phyloP scores from a whole-genome alignment of 345 rosid genomes.

The Hypericum perforatum region DNA sequence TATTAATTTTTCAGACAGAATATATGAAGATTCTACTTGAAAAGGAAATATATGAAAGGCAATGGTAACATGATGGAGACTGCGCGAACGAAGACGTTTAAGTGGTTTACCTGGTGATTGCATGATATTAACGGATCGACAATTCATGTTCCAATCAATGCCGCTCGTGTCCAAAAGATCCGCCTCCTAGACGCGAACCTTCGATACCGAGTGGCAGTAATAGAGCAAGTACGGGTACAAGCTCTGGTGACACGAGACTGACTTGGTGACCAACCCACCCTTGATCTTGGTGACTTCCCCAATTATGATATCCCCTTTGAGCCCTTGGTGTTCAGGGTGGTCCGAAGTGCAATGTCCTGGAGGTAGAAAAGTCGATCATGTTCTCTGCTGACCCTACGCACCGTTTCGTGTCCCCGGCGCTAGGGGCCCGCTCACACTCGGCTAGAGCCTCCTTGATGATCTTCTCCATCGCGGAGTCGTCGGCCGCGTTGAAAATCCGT shows the following conservation, averaged over 20 bases:
- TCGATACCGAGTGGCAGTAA: constrained; percentile 80
- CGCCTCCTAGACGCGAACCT: constrained; percentile 72
- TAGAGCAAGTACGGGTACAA: constrained; percentile 75
- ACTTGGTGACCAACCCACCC: constrained; percentile 59
- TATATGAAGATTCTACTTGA: too few relatives aligned
- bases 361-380: too few relatives aligned
- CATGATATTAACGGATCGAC: constrained; percentile 67
- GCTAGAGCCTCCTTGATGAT: constrained; percentile 42
- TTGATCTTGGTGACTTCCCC: constrained; percentile 53
- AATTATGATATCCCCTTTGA: constrained; percentile 42
- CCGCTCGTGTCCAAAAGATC: constrained; percentile 48
- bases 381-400: constrained; percentile 85
- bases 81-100: constrained; percentile 67
- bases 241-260: constrained; percentile 88
- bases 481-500: constrained; percentile 40
- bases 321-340: constrained; percentile 51
- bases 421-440: constrained; percentile 65
- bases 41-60: too few relatives aligned
- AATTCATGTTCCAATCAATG: constrained; percentile 47
- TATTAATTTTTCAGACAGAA: too few relatives aligned
- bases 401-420: constrained; percentile 66
- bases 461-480: constrained; percentile 49
- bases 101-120: too few relatives aligned
- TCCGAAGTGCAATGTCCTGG: constrained; percentile 36
- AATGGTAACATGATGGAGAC: too few relatives aligned